These are phyloP conservation scores for Colletotrichum liriopes DNA, from an alignment of 2,329 filamentous ascomycete species.

Conservation along the genomic window DNA sequence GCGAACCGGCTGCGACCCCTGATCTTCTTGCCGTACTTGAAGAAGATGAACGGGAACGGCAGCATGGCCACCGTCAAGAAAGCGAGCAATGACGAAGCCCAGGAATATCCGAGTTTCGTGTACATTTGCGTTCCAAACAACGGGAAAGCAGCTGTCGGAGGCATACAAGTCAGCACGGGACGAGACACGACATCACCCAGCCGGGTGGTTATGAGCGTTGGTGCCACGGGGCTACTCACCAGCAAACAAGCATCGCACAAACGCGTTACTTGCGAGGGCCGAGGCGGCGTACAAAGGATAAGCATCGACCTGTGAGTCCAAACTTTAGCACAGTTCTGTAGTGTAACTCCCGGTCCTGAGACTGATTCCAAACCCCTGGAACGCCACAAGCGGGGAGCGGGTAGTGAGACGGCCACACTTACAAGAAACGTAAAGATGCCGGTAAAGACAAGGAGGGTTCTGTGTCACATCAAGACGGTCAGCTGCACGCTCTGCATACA, in stretches of 20 bases:
- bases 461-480: constrained; percentile 56
- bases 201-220: constrained; percentile 44
- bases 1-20: constrained; percentile 70
- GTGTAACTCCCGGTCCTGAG: constrained; percentile 34
- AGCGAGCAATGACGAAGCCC: constrained; percentile 75
- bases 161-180: constrained; percentile 24
- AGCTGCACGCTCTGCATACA: constrained; percentile 49
- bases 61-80: constrained; percentile 75
- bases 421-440: constrained; percentile 93
- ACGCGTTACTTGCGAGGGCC: constrained; percentile 87
- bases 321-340: constrained; percentile 31
- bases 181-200: constrained; percentile 41
- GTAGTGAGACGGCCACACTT: constrained; percentile 51
- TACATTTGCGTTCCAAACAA: constrained; percentile 85
- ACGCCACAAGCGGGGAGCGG: constrained; percentile 23
- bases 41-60: constrained; percentile 77
- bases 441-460: constrained; percentile 83
- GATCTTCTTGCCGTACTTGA: constrained; percentile 72
- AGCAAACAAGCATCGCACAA: constrained; percentile 84
- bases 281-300: constrained; percentile 83
- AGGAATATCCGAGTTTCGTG: constrained; percentile 76
- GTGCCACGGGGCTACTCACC: constrained; percentile 57
- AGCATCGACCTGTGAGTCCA: constrained; percentile 73
- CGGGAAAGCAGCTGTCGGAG: constrained; percentile 76
- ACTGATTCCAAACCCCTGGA: constrained; percentile 42